Conservation (phyloP, 257 asterid genomes). For the Apocynum venetum region DNA sequence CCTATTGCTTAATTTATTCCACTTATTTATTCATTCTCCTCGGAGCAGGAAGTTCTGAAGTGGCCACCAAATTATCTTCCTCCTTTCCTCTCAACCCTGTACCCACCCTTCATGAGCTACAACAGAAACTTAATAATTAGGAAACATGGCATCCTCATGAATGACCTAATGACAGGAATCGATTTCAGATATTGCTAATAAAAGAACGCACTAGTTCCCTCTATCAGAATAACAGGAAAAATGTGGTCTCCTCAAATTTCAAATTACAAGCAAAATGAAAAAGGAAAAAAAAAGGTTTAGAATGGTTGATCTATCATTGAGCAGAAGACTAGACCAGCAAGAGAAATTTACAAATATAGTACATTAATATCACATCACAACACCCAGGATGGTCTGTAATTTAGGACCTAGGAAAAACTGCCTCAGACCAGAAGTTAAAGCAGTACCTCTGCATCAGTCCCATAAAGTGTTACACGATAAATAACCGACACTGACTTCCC, state of each 20-base stretch:
- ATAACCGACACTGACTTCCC: conserved; percentile 70
- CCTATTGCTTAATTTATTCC: neutral
- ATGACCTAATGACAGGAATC: neutral
- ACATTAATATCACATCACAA: neutral
- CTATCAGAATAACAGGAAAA: neutral
- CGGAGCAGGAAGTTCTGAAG: neutral
- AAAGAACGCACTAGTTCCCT: neutral
- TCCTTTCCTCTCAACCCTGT: neutral
- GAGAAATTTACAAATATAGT: neutral
- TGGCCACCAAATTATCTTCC: neutral
- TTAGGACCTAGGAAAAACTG: neutral
- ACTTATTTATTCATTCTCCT: neutral
- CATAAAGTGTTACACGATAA: conserved; percentile 82
- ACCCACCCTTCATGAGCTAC: neutral
- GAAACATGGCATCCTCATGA: neutral
- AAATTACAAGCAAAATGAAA: neutral
- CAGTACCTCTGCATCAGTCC: conserved; percentile 90
- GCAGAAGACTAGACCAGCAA: neutral
- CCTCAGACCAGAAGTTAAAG: neutral
- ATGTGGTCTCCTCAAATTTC: neutral
- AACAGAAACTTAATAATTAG: neutral
- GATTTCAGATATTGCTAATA: neutral
- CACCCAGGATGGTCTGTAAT: neutral
- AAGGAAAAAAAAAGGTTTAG: neutral
- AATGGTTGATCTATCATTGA: neutral